A percentile compares a stretch with the other conserved stretches of the same genome.
Conservation (phyloP, 2,329 filamentous ascomycete genomes). For the Trichoderma koningii region DNA sequence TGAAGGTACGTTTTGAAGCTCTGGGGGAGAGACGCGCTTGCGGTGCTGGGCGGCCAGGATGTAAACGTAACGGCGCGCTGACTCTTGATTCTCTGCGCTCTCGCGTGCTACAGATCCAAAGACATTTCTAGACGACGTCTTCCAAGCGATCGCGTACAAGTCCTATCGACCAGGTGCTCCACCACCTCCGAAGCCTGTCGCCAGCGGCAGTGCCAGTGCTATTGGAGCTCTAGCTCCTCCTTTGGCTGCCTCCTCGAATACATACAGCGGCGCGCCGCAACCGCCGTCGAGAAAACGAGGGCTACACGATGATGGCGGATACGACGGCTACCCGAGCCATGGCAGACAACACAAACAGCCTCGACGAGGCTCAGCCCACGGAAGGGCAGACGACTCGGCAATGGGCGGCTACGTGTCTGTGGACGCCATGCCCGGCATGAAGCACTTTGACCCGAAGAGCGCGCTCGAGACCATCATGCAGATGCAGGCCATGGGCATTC, state of each 20-base stretch:
- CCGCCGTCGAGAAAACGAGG: constrained; percentile 40
- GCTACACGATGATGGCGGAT: constrained; percentile 39
- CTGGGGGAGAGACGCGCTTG: background rate
- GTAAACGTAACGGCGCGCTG: background rate
- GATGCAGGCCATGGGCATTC: constrained; percentile 60
- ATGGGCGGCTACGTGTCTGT: constrained; percentile 29
- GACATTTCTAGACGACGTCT: constrained; percentile 70
- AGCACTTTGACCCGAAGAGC: constrained; percentile 59
- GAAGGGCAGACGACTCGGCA: constrained; percentile 33
- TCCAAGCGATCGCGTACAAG: constrained; percentile 64
- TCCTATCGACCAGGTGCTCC: constrained; percentile 60
- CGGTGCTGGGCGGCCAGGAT: background rate
- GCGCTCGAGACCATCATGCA: constrained; percentile 63
- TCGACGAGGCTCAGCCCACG: constrained; percentile 52
- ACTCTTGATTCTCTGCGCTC: constrained; percentile 3
- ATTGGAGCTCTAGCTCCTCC: constrained; percentile 8
- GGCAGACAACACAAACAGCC: constrained; percentile 61
- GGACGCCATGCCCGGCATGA: constrained; percentile 37
- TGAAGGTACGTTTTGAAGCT: constrained; percentile 50
- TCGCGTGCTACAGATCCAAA: constrained; percentile 38
- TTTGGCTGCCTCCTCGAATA: background rate
- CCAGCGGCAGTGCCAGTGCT: constrained; percentile 22
- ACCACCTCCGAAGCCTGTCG: constrained; percentile 41
- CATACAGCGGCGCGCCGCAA: background rate
- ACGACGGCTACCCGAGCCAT: constrained; percentile 28